Conservation (phyloP, 2,329 filamentous ascomycete genomes). For the Sporothrix inflata region DNA sequence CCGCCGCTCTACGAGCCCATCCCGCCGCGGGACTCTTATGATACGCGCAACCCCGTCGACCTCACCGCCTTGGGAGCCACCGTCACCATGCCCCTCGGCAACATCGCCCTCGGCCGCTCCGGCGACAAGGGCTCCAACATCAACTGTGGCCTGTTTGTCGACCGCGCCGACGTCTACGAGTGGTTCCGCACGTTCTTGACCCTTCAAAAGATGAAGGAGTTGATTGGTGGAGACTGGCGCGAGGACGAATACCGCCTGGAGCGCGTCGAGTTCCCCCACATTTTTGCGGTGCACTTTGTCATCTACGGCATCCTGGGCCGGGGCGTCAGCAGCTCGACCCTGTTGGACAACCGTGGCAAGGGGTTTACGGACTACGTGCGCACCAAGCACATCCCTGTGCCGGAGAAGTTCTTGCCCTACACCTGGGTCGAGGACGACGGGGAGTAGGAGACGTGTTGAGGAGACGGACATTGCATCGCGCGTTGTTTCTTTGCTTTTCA, state of each 20-base stretch:
- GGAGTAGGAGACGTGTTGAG: neutral
- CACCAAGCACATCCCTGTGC: conserved; percentile 48
- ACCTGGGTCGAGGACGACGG: conserved; percentile 26
- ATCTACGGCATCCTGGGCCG: conserved; percentile 50
- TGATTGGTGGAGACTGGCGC: conserved; percentile 43
- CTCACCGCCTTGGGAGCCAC: conserved; percentile 42
- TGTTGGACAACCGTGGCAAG: conserved; percentile 56
- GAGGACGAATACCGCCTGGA: conserved; percentile 47
- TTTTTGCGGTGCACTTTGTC: conserved; percentile 54
- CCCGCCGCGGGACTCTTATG: conserved; percentile 22
- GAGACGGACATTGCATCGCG: neutral
- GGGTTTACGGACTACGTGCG: conserved; percentile 49
- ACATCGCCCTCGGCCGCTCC: conserved; percentile 37
- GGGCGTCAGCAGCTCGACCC: conserved; percentile 51
- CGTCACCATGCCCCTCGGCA: conserved; percentile 38
- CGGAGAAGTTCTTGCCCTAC: conserved; percentile 34
- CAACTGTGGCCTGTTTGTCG: conserved; percentile 43
- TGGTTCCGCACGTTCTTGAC: conserved; percentile 47
- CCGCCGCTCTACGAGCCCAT: conserved; percentile 38
- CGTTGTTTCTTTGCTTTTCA: too few species aligned
- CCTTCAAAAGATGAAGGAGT: conserved; percentile 41
- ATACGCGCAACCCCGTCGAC: conserved; percentile 5
- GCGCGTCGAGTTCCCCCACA: conserved; percentile 50
- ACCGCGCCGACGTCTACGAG: conserved; percentile 44
- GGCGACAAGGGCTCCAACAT: conserved; percentile 44